Percentiles rank a stretch among this genome's conserved stretches.
These are phyloP conservation scores for Gyrodon lividus DNA, from an alignment of 768 basidiomycete species.

Conservation along the genomic window DNA sequence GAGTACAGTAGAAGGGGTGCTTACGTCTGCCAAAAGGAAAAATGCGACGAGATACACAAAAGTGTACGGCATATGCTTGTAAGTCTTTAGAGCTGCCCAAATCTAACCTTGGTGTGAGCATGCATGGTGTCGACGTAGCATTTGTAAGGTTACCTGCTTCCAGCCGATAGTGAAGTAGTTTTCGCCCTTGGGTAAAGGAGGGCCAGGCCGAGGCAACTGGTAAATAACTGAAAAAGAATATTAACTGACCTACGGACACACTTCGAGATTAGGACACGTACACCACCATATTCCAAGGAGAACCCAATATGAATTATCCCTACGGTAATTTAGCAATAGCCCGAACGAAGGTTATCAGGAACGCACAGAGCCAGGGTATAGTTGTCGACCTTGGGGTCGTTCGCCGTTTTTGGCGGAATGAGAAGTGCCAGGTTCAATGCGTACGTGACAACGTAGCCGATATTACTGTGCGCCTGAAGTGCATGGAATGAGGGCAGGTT, in stretches of 20 bases:
- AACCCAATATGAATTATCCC: conserved; percentile 77
- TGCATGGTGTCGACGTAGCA: not conserved
- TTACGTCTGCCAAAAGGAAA: conserved; percentile 76
- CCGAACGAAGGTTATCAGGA: too few relatives aligned
- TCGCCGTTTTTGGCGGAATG: conserved; percentile 44
- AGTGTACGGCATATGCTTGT: conserved; percentile 76
- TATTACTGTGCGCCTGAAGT: conserved; percentile 66
- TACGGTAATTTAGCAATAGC: conserved; percentile 20
- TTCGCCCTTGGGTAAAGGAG: conserved; percentile 73
- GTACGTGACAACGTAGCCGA: conserved; percentile 67
- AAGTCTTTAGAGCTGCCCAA: conserved; percentile 72
- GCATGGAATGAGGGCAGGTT: not conserved
- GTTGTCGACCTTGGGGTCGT: conserved; percentile 66
- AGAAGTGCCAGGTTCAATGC: conserved; percentile 70
- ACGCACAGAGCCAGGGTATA: conserved; percentile 70
- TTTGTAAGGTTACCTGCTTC: conserved; percentile 59
- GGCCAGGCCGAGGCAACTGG: conserved; percentile 83
- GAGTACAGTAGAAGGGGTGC: conserved; percentile 18
- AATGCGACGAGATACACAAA: conserved; percentile 76
- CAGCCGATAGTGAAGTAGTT: conserved; percentile 80
- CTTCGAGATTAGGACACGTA: conserved; percentile 34
- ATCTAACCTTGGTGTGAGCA: conserved; percentile 46
- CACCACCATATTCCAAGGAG: conserved; percentile 87
- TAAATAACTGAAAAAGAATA: conserved; percentile 57
- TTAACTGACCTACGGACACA: not conserved